Conservation (phyloP, 768 basidiomycete genomes). For the Sporobolomyces pararoseus region DNA sequence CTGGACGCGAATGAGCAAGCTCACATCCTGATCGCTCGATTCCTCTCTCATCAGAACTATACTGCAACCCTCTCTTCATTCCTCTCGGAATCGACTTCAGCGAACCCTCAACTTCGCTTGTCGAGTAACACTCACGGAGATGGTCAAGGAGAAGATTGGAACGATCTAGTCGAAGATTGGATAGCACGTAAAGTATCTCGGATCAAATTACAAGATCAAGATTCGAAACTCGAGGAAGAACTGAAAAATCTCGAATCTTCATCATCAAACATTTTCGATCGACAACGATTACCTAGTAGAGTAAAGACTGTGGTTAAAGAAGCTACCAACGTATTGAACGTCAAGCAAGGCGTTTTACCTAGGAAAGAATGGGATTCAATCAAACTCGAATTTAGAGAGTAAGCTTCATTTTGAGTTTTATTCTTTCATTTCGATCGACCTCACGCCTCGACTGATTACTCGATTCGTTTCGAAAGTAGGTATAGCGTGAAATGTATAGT, state of each 20-base stretch:
- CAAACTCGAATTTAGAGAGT: conserved; percentile 13
- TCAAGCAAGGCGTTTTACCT: conserved; percentile 7
- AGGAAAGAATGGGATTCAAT: conserved; percentile 26
- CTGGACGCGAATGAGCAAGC: background rate
- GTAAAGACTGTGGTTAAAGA: conserved; percentile 21
- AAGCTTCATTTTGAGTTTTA: background rate
- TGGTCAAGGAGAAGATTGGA: background rate
- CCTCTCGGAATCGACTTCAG: conserved; percentile 5
- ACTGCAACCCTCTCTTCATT: conserved; percentile 12
- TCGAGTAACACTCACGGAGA: no score
- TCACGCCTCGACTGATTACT: no score
- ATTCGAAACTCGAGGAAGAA: background rate
- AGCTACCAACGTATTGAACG: conserved; percentile 27
- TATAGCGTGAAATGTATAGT: conserved; percentile 25
- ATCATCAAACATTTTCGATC: background rate
- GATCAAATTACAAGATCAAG: conserved; percentile 6
- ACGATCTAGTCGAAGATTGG: conserved; percentile 34
- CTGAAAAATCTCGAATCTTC: background rate
- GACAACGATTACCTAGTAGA: background rate
- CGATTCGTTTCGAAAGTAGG: background rate
- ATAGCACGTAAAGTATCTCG: background rate
- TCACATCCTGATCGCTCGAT: conserved; percentile 22
- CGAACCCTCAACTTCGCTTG: background rate
- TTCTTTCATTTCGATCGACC: background rate
- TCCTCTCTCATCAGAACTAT: conserved; percentile 32